These are phyloP conservation scores for Pholiota microspora DNA, from an alignment of 768 basidiomycete genomes.

Conservation along the genomic window DNA sequence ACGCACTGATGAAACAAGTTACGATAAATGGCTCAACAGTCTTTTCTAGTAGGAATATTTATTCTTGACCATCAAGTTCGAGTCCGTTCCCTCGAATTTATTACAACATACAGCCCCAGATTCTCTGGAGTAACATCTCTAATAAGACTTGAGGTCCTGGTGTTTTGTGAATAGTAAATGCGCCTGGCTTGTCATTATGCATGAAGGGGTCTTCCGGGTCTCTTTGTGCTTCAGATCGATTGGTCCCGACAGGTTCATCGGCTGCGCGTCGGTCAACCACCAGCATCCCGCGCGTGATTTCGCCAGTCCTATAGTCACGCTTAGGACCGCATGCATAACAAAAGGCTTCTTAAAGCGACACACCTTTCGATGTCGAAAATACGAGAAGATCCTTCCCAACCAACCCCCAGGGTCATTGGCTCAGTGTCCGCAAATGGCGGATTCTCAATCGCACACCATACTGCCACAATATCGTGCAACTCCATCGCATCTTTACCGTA, in stretches of 20 bases:
- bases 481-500: slow-evolving; percentile 87
- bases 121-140: slow-evolving; percentile 44
- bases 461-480: slow-evolving; percentile 85
- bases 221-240: slow-evolving; percentile 59
- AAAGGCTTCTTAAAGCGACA: slow-evolving; percentile 1
- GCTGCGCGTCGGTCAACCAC: slow-evolving; percentile 78
- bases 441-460: slow-evolving; percentile 83
- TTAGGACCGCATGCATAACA: neutral
- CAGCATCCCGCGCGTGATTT: slow-evolving; percentile 84
- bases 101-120: slow-evolving; percentile 47
- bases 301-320: slow-evolving; percentile 53
- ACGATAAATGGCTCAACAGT: slow-evolving; percentile 22
- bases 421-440: slow-evolving; percentile 42
- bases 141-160: slow-evolving; percentile 60
- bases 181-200: slow-evolving; percentile 22
- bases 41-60: slow-evolving; percentile 17
- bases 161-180: slow-evolving; percentile 53
- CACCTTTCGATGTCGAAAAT: slow-evolving; percentile 73
- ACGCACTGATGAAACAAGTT: slow-evolving; percentile 4
- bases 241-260: slow-evolving; percentile 46
- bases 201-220: slow-evolving; percentile 13
- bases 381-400: slow-evolving; percentile 56
- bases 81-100: no score
- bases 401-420: slow-evolving; percentile 30
- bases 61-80: no score